A percentile compares a stretch with the other conserved stretches of the same genome.
Evolutionary conservation across 805 yeast species (phyloP).

Genomic region (Metschnikowia kofuensis): DNA sequence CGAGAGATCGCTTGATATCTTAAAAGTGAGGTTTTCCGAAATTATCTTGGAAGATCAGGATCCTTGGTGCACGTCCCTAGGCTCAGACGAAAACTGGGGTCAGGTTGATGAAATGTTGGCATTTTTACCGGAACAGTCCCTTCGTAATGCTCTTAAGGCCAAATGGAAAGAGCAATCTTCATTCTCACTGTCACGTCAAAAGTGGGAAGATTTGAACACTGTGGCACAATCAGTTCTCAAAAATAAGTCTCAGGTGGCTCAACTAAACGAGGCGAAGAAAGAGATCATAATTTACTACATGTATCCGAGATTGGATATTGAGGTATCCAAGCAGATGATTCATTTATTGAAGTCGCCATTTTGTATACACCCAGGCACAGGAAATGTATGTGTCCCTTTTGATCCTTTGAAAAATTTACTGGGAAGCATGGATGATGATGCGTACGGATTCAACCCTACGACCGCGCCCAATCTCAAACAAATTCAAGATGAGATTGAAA

Average conservation of each 20-base stretch:
- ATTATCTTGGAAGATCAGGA: slow-evolving; percentile 78
- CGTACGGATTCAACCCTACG: slow-evolving; percentile 68
- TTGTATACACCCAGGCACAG: slow-evolving; percentile 95
- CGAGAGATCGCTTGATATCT: slow-evolving; percentile 66
- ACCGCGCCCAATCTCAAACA: slow-evolving; percentile 71
- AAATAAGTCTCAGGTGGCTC: slow-evolving; percentile 44
- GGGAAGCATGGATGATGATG: slow-evolving; percentile 33
- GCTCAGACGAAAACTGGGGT: slow-evolving; percentile 42
- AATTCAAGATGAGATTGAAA: slow-evolving; percentile 63
- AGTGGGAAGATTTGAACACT: slow-evolving; percentile 76
- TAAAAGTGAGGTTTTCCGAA: slow-evolving; percentile 61
- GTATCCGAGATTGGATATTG: slow-evolving; percentile 91
- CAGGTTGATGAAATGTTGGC: slow-evolving; percentile 54
- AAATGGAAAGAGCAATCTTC: slow-evolving; percentile 49
- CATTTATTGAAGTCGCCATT: slow-evolving; percentile 95
- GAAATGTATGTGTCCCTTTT: slow-evolving; percentile 91
- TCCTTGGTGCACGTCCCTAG: slow-evolving; percentile 59
- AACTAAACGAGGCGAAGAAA: slow-evolving; percentile 67
- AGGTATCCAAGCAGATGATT: slow-evolving; percentile 84
- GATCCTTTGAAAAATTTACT: slow-evolving; percentile 44
- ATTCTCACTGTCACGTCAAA: slow-evolving; percentile 48
- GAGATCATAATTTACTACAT: slow-evolving; percentile 75
- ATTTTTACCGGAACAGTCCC: slow-evolving; percentile 58
- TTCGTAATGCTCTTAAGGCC: slow-evolving; percentile 50
- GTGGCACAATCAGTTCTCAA: slow-evolving; percentile 48